phyloP scores from a whole-genome alignment of 2,329 filamentous ascomycete species.

The Exophiala aquamarina region DNA sequence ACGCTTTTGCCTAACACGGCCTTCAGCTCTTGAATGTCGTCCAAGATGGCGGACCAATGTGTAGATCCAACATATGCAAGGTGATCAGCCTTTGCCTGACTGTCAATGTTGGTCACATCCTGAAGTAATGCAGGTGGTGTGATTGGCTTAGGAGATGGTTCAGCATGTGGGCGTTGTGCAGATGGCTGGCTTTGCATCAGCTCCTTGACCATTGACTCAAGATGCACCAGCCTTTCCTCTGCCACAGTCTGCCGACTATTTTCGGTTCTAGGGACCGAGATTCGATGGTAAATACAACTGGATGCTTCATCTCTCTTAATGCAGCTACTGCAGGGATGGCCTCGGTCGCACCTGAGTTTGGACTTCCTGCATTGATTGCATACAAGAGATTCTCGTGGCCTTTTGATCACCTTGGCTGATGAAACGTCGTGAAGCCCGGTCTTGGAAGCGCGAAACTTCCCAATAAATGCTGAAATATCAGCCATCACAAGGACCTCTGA shows the following conservation, averaged over 20 bases:
- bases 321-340: constrained; percentile 39
- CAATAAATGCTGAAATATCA: constrained; percentile 12
- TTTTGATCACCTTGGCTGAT: constrained; percentile 70
- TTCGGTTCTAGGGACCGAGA: background rate
- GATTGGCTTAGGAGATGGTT: background rate
- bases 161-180: too few species aligned
- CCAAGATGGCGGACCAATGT: constrained; percentile 43
- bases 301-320: constrained; percentile 76
- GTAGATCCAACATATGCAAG: constrained; percentile 37
- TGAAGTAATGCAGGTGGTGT: constrained; percentile 1
- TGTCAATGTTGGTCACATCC: background rate
- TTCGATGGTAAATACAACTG: constrained; percentile 75
- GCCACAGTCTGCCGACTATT: constrained; percentile 6
- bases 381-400: constrained; percentile 82
- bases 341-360: constrained; percentile 42
- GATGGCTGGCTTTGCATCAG: constrained; percentile 16
- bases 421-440: constrained; percentile 37
- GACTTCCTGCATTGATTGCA: constrained; percentile 37
- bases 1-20: constrained; percentile 2
- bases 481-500: too few species aligned
- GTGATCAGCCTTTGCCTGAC: background rate
- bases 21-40: constrained; percentile 29
- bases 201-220: constrained; percentile 15
- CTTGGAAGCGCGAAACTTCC: constrained; percentile 57
- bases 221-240: constrained; percentile 18